Percentiles rank a stretch among this genome's conserved stretches.
Conservation (phyloP, 495 filamentous ascomycete genomes). For the Trichocladium antarcticum region DNA sequence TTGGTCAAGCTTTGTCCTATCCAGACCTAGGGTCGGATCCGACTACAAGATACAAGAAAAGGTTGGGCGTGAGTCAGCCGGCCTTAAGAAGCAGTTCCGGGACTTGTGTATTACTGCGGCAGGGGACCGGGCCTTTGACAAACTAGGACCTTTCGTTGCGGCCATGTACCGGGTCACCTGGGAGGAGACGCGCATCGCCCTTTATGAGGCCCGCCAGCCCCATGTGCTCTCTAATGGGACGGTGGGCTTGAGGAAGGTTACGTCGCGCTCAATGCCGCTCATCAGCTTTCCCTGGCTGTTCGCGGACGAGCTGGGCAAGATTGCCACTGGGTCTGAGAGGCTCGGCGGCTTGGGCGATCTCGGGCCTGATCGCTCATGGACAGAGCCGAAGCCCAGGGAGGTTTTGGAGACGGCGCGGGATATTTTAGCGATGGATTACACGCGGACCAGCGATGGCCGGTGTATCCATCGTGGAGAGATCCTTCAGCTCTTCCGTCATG, state of each 20-base stretch:
- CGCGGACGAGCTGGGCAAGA: slow-evolving; percentile 54
- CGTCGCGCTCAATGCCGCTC: slow-evolving; percentile 52
- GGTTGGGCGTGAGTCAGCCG: slow-evolving; percentile 52
- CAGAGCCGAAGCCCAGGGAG: not conserved
- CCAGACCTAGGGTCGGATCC: slow-evolving; percentile 49
- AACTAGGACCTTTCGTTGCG: slow-evolving; percentile 59
- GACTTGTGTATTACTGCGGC: slow-evolving; percentile 51
- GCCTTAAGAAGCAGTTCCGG: slow-evolving; percentile 56
- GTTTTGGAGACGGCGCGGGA: slow-evolving; percentile 1
- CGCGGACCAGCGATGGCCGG: slow-evolving; percentile 17
- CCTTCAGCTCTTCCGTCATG: slow-evolving; percentile 23
- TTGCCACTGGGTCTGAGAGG: slow-evolving; percentile 38
- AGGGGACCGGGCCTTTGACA: slow-evolving; percentile 46
- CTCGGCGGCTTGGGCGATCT: not conserved
- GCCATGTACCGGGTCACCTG: slow-evolving; percentile 82
- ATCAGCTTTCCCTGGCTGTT: slow-evolving; percentile 96
- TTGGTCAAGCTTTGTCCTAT: slow-evolving; percentile 72
- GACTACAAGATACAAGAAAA: slow-evolving; percentile 85
- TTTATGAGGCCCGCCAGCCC: slow-evolving; percentile 34
- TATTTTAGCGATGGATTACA: slow-evolving; percentile 12
- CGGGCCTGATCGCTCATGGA: not conserved
- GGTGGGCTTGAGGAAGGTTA: slow-evolving; percentile 26
- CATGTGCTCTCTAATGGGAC: slow-evolving; percentile 29
- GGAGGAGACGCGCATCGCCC: slow-evolving; percentile 49
- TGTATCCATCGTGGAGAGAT: slow-evolving; percentile 27